Evolutionary conservation across 2,329 filamentous ascomycete genomes (phyloP), one percentile per base, ranked within the genome.

Genomic region (Nothomitra cinnamomea): DNA sequence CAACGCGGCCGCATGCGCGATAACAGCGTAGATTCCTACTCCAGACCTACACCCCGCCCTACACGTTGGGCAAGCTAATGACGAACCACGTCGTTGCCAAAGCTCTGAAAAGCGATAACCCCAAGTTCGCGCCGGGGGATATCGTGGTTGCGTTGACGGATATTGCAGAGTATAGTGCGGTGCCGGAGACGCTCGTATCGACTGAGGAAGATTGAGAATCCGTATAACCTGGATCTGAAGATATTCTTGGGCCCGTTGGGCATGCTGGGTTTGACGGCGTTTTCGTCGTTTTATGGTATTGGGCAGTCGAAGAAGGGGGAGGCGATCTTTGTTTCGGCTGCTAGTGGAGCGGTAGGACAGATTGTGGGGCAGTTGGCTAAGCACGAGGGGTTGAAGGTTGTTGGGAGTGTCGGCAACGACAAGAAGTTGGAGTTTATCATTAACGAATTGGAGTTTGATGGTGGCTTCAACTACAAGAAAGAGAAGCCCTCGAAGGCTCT

Each of bases 401-500:
- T 94, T 57, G 87, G 87, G 17, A 86, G 80, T 52, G 86, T 87
- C 10, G 87, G 87, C 2, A 79, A 79, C 17, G 83, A 89, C 62
- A 81, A 84, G 62, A 94, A 94, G 72, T 72, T 88, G 22, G 78
- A 84, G 19, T 92, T 80, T 65, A 83, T 87, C 64, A 71, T 66
- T 54, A 79, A 83, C 53, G 79, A 84, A 50, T 74, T 88, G 35
- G 73, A 74, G 24, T 88, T 87, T 63, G 82, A 87, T 61, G 75
- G 66, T 15, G 87, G 81, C 7, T 92, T 90, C 71, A 92, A 94
- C 73, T 94, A 94, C 75, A 90, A 92, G 76, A 88, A 78, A 59
- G 85, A 92, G 70, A 77, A 75, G 59, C 76, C 85, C 0, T 63
- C 68, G 0, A 81, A 82, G 10, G 86, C 85, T 0, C 72, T 94